Base-by-base conservation (phyloP, 495 filamentous ascomycete genomes). In the Rhypophila decipiens region DNA sequence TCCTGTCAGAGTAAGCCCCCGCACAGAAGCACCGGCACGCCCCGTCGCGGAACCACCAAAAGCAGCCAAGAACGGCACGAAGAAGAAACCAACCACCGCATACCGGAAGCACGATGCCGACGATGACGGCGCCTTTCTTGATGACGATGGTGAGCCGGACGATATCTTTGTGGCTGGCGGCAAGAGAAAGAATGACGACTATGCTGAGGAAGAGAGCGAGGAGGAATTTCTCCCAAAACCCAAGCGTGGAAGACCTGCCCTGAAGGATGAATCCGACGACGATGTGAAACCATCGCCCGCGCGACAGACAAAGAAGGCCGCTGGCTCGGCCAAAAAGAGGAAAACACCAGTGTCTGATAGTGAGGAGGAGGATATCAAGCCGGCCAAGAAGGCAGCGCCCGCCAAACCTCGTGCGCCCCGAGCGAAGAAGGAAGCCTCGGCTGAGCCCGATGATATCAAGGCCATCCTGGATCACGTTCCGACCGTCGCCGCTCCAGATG, bases 381-480 rank as follows among this genome's bases (percentile, higher is more conserved):
- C 71, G 13, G 63, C 56, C 33, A 84, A 80, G 60, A 86, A 83
- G 50, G 75, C 78, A 13, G 69, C 74, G 12, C 65, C 77, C 1
- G 85, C 83, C 59, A 87, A 83, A 55, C 70, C 76, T 12, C 71
- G 67, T 61, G 74, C 75, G 29, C 68, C 78, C 19, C 71, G 68
- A 47, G 68, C 79, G 0, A 83, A 83, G 61, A 85, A 86, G 63
- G 65, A 68, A 27, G 65, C 76, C 22, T 77, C 82, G 20, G 54
- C 62, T 4, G 83, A 68, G 13, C 59, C 79, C 0, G 85, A 87
- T 51, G 80, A 76, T 47, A 79, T 95, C 13, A 79, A 90, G 58
- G 82, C 80, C 27, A 96, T 98, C 41, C 80, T 95, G 24, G 87
- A 95, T 58, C 86, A 81, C 59, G 88, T 98, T 49, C 87, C 90